phyloP scores from a whole-genome alignment of 495 filamentous ascomycete genomes.

The Tetracladium marchalianum region DNA sequence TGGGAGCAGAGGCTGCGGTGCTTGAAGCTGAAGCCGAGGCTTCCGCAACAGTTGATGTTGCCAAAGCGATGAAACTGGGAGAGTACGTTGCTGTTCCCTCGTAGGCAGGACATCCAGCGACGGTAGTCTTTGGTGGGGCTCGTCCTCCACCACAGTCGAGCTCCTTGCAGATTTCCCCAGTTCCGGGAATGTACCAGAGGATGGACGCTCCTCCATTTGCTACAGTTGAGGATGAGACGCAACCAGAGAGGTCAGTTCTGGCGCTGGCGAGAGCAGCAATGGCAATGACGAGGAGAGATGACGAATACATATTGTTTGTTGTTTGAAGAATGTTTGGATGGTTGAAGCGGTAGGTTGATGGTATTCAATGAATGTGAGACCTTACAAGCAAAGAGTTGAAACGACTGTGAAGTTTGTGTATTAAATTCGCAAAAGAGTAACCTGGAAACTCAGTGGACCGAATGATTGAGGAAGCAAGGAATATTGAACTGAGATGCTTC shows the following conservation, averaged over 20 bases:
- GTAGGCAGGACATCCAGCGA: constrained; percentile 50
- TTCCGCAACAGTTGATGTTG: too few relatives aligned
- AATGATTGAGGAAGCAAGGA: neutral
- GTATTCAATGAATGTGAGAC: too few relatives aligned
- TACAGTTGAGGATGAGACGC: constrained; percentile 23
- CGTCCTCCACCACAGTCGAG: constrained; percentile 57
- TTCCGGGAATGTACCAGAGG: constrained; percentile 40
- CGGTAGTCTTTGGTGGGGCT: constrained; percentile 48
- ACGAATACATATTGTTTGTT: neutral
- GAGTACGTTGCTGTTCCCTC: constrained; percentile 38
- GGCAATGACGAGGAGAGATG: constrained; percentile 4
- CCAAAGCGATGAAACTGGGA: constrained; percentile 2
- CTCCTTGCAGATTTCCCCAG: constrained; percentile 49
- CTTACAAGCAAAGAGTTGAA: too few relatives aligned
- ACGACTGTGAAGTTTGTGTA: too few relatives aligned
- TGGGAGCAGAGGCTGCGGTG: neutral
- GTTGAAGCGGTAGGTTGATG: too few relatives aligned
- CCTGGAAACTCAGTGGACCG: neutral
- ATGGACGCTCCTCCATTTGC: constrained; percentile 15
- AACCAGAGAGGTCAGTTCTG: constrained; percentile 37
- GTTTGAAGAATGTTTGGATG: neutral
- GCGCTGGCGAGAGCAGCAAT: constrained; percentile 25
- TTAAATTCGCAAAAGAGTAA: neutral
- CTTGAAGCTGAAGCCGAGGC: too few relatives aligned
- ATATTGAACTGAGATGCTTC: neutral